phyloP scores from a whole-genome alignment of 192 early-diverging fungal genomes.

The Coemansia sp. region DNA sequence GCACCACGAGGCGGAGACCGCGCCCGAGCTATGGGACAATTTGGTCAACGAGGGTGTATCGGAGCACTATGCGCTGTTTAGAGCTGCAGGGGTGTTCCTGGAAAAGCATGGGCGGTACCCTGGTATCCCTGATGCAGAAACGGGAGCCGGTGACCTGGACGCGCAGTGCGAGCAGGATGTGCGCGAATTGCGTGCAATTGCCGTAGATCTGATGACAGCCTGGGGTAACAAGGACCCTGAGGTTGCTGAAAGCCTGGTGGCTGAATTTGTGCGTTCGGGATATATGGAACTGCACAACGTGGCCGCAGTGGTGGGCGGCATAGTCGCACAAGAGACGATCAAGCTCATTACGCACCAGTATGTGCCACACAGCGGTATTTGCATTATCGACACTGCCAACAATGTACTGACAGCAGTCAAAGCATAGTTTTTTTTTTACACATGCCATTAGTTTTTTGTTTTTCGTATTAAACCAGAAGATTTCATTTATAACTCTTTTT shows the following conservation, averaged over 20 bases:
- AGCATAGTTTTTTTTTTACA: constrained; percentile 4
- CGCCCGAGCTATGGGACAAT: neutral
- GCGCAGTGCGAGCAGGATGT: constrained; percentile 19
- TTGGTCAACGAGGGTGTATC: constrained; percentile 14
- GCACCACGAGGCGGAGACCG: constrained; percentile 17
- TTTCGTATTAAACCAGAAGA: neutral
- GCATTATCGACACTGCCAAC: constrained; percentile 80
- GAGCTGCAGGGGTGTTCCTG: constrained; percentile 23
- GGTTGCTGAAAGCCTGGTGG: constrained; percentile 16
- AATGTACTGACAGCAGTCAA: constrained; percentile 11
- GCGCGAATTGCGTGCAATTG: constrained; percentile 8
- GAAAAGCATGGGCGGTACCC: constrained; percentile 21
- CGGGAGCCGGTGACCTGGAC: constrained; percentile 11
- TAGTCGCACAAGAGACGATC: constrained; percentile 91
- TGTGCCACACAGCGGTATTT: constrained; percentile 84
- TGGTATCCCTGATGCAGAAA: constrained; percentile 1
- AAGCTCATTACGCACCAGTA: constrained; percentile 96
- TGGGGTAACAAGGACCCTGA: constrained; percentile 16
- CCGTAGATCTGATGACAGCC: constrained; percentile 19
- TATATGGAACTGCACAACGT: constrained; percentile 78
- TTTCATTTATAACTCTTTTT: too few relatives aligned
- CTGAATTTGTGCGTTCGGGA: constrained; percentile 62
- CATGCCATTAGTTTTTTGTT: neutral
- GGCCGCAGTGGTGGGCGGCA: constrained; percentile 81
- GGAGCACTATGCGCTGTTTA: constrained; percentile 33